phyloP scores from a whole-genome alignment of 2,329 filamentous ascomycete genomes.

The Ophiocordyceps robertsii region DNA sequence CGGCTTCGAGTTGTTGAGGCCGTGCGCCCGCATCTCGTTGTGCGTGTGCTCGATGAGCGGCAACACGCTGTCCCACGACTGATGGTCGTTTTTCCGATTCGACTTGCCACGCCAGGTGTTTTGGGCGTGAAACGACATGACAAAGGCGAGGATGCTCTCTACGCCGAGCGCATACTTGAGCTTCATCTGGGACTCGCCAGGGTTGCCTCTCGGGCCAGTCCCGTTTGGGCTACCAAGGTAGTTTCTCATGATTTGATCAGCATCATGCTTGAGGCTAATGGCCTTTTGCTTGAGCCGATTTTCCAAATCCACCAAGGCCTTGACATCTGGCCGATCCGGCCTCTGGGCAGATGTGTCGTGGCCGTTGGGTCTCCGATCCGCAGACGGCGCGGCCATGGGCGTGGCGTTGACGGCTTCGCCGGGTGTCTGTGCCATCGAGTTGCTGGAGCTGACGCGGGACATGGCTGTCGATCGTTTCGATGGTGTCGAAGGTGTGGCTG shows the following conservation, averaged over 20 bases:
- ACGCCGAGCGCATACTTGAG: conserved; percentile 29
- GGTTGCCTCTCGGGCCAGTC: conserved; percentile 8
- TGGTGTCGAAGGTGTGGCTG: conserved; percentile 32
- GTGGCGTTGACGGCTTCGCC: conserved; percentile 26
- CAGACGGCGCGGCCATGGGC: conserved; percentile 11
- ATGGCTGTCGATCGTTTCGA: conserved; percentile 37
- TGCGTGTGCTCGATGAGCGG: conserved; percentile 29
- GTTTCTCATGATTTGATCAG: conserved; percentile 28
- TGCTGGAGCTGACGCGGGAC: conserved; percentile 39
- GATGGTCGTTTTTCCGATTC: conserved; percentile 26
- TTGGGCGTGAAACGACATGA: conserved; percentile 37
- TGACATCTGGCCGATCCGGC: conserved; percentile 9
- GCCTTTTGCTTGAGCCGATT: conserved; percentile 26
- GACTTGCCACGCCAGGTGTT: conserved; percentile 30
- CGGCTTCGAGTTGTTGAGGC: conserved; percentile 21
- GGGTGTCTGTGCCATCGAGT: conserved; percentile 38
- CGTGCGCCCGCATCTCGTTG: conserved; percentile 21
- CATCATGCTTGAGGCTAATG: conserved; percentile 38
- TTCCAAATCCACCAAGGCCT: conserved; percentile 20
- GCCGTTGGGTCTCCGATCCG: conserved; percentile 18
- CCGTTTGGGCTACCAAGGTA: conserved; percentile 9
- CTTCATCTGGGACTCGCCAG: conserved; percentile 21
- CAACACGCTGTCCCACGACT: conserved; percentile 28
- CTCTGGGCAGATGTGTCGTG: conserved; percentile 13
- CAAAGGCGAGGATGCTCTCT: conserved; percentile 38